Base-by-base conservation (phyloP, 1,284 basidiomycete species). In the Tremellales sp. region DNA sequence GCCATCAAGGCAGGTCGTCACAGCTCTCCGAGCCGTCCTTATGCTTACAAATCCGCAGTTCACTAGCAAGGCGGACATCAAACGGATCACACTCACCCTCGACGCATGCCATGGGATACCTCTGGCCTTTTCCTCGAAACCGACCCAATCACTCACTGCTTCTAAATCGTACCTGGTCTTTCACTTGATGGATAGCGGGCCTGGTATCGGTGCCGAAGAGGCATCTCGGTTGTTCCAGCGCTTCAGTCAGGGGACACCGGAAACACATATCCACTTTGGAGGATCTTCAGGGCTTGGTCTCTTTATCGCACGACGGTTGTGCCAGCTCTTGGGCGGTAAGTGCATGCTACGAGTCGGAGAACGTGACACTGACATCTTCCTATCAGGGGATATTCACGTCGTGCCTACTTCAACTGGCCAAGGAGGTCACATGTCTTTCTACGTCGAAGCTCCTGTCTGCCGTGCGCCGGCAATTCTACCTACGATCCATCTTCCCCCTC, bases 221-320 rank as follows among this genome's bases (percentile, higher is more conserved):
- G 51, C 51, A 21, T 43, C 47, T 10, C 31, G 52, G 18, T 40
- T 62, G 33, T 62, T 62, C 43, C 51, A 60, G 42, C 49, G 60
- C 6, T 60, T 60, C 49, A 48, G 48, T 26, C 60, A 60, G 43
- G 58, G 54, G 2, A 53, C 54, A 21, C 47, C 53, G 10, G 41
- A 47, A 18, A 63, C 60, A 6, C 58, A 60, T 32, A 48, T 60
- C 7, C 55, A 56, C 3, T 63, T 58, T 41, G 60, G 60, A n/a
- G 60, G 58, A 43, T 38, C 29, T 19, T 28, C 22, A 28, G 6
- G 16, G 16, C 22, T 33, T 27, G 60, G 60, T 10, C 46, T 63
- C 8, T 60, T 53, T 40, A 57, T 63, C 26, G 58, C 56, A 27
- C 53, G 51, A 27, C 44, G 52, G 26, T 43, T 63, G 31, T 47